A percentile compares a stretch with the other conserved stretches of the same genome.
phyloP scores from a whole-genome alignment of 305 asterid genomes.

The Stenogyne calaminthoides region DNA sequence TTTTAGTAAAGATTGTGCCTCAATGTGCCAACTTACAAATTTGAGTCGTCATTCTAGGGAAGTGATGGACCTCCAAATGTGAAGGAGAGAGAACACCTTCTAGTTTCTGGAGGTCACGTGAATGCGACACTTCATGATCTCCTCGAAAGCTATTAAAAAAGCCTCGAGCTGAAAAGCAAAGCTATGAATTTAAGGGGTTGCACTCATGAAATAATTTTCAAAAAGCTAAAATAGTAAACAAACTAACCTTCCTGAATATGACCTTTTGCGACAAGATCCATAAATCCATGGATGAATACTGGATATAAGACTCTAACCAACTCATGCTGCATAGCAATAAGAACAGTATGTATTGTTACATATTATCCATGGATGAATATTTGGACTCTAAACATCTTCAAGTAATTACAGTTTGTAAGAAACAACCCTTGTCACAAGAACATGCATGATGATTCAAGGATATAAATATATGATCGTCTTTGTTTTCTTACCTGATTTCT shows the following conservation, averaged over 20 bases:
- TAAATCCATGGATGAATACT: slow-evolving; percentile 84
- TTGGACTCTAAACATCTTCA: neutral
- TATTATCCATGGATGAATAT: neutral
- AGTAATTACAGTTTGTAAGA: neutral
- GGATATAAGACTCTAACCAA: slow-evolving; percentile 92
- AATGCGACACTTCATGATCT: slow-evolving; percentile 86
- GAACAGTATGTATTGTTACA: slow-evolving; percentile 19
- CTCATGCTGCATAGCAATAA: slow-evolving; percentile 70
- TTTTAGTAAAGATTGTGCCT: slow-evolving; percentile 26
- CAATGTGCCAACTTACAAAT: slow-evolving; percentile 27
- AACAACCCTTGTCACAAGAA: neutral
- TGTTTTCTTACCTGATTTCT: neutral
- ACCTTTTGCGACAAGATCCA: slow-evolving; percentile 93
- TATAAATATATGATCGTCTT: neutral
- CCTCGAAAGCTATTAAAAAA: slow-evolving; percentile 88
- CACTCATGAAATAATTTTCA: neutral
- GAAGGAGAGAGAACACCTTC: slow-evolving; percentile 95
- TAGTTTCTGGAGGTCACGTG: slow-evolving; percentile 85
- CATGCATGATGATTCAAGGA: neutral
- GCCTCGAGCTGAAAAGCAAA: slow-evolving; percentile 60
- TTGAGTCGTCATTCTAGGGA: slow-evolving; percentile 27
- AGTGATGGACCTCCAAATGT: slow-evolving; percentile 72
- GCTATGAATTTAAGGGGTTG: slow-evolving; percentile 23
- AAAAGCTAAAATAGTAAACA: slow-evolving; percentile 15
- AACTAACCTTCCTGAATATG: slow-evolving; percentile 79